Evolutionary conservation across 2,329 filamentous ascomycete species (phyloP), one percentile per base, ranked within the genome.

Genomic region (Xylariomycetidae sp.): DNA sequence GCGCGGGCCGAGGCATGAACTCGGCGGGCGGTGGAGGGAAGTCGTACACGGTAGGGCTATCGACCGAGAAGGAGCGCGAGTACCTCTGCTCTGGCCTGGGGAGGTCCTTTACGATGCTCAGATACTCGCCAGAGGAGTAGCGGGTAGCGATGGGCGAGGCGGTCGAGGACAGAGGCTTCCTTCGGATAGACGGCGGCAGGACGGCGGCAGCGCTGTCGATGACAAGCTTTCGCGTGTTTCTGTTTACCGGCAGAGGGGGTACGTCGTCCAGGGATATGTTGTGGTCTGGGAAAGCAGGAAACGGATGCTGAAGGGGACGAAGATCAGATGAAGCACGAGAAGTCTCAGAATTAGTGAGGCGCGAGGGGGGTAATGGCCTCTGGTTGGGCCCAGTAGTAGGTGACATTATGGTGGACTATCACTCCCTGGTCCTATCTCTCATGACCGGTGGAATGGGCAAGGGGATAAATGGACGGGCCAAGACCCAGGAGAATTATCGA

Each of bases 41-140:
- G 49, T 77, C 72, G 68, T 80, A 80, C 30, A 80, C 59, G 19
- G 74, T 79, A 40, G 75, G 76, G 52, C 75, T 80, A 54, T 80
- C 75, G 34, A 77, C 54, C 11, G 74, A 72, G 46, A 60, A 71
- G 19, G 70, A 68, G 40, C 75, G 66, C n/a, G 66, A 64, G 50
- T 74, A 76, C 31, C 74, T 59, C 41, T 69, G 65, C 30, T 70
- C 69, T n/a, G 73, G 70, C 41, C 64, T 63, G 26, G 65, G 61
- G 15, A 72, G 58, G 38, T 67, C 62, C 33, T 61, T 54, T 30
- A 53, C 54, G 29, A 48, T 50, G 36, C 56, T 49, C 27, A 61
- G 48, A 41, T 57, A 56, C 42, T 63, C 56, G 37, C 56, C 58
- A 17, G 64, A 62, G 16, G 68, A 71, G 55, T 66, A 72, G 40